A percentile compares a stretch with the other conserved stretches of the same genome.
Evolutionary conservation across 2,329 filamentous ascomycete genomes (phyloP).

Genomic region (Penicillium sp.): DNA sequence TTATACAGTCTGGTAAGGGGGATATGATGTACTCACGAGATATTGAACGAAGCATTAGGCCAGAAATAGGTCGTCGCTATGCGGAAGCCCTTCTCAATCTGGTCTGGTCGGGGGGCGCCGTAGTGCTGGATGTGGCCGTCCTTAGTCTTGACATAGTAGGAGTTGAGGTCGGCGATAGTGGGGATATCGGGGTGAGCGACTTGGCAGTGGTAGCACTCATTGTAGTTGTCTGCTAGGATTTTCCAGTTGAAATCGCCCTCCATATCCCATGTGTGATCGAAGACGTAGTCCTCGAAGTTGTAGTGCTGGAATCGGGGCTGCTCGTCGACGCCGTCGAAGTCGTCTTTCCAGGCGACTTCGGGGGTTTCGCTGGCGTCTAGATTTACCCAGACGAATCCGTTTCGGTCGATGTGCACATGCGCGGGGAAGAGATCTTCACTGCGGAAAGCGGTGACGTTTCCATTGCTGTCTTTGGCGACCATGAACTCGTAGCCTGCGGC

Average conservation of each 20-base stretch:
- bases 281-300: slow-evolving; percentile 55
- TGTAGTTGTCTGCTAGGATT: slow-evolving; percentile 63
- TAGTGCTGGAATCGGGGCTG: slow-evolving; percentile 50
- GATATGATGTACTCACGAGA: slow-evolving; percentile 26
- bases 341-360: slow-evolving; percentile 54
- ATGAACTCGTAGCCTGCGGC: slow-evolving; percentile 56
- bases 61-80: slow-evolving; percentile 33
- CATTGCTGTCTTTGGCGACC: slow-evolving; percentile 49
- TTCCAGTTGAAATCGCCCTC: slow-evolving; percentile 61
- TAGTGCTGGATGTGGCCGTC: slow-evolving; percentile 52
- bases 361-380: slow-evolving; percentile 47
- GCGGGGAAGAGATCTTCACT: slow-evolving; percentile 54
- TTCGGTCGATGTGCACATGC: slow-evolving; percentile 53
- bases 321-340: slow-evolving; percentile 51
- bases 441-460: slow-evolving; percentile 49
- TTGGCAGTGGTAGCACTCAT: slow-evolving; percentile 43
- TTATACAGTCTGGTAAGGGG: background rate
- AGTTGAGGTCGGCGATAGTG: slow-evolving; percentile 54
- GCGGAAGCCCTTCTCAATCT: slow-evolving; percentile 23
- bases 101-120: slow-evolving; percentile 25
- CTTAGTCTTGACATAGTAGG: slow-evolving; percentile 53
- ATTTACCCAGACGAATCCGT: slow-evolving; percentile 60
- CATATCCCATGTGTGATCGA: slow-evolving; percentile 60
- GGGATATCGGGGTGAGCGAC: slow-evolving; percentile 27
- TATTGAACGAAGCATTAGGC: slow-evolving; percentile 37